Evolutionary conservation across 176 grass and related monocot species (phyloP).

Genomic region (Puccinellia tenuiflora): DNA sequence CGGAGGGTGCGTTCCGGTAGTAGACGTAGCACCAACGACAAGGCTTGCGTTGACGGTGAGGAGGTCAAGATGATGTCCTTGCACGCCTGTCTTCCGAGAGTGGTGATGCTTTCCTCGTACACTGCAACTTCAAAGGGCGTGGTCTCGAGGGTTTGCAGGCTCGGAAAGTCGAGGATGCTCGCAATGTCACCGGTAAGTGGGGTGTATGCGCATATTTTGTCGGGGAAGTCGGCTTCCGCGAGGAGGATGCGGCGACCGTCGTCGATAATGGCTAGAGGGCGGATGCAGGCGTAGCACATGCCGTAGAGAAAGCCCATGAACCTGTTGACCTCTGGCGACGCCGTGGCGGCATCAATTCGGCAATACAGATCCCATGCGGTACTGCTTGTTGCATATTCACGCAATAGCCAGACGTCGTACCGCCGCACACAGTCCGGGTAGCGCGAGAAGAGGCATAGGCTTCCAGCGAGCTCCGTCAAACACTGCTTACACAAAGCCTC

Average conservation of each 20-base stretch:
- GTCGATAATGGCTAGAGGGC: not conserved
- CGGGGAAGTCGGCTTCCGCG: not conserved
- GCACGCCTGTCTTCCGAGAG: not conserved
- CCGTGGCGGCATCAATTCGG: not conserved
- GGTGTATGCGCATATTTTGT: not conserved
- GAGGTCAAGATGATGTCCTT: not conserved
- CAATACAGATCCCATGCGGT: not conserved
- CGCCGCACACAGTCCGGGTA: no score
- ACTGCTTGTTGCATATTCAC: not conserved
- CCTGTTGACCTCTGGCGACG: not conserved
- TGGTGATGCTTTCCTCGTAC: not conserved
- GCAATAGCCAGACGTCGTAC: not conserved
- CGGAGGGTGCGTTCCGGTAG: not conserved
- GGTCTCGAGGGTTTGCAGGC: not conserved
- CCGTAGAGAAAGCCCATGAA: no score
- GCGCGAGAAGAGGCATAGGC: not conserved
- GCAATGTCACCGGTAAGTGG: not conserved
- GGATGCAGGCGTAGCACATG: not conserved
- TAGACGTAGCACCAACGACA: not conserved
- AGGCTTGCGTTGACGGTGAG: not conserved
- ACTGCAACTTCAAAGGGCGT: not conserved
- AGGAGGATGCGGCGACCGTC: not conserved
- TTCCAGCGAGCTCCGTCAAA: not conserved
- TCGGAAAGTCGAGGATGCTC: not conserved
- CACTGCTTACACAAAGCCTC: fast-evolving